Conservation (phyloP, 768 basidiomycete species). For the Cyclocybe aegerita region DNA sequence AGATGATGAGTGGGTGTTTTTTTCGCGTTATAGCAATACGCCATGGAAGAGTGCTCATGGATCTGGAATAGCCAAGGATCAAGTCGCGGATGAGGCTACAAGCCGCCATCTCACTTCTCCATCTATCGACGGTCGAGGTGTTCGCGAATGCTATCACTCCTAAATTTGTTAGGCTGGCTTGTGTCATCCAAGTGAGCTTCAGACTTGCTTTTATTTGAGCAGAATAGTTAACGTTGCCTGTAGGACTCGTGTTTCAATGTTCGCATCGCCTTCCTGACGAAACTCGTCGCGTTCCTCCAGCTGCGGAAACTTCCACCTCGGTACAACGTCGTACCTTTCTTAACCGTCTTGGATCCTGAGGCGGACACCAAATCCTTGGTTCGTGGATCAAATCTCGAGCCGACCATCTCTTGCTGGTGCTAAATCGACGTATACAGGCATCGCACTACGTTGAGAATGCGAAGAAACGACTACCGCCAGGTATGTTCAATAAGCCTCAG, state of each 20-base stretch:
- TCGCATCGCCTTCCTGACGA: conserved; percentile 73
- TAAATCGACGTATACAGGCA: conserved; percentile 37
- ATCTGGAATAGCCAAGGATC: conserved; percentile 46
- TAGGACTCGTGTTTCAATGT: conserved; percentile 91
- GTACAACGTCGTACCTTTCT: conserved; percentile 84
- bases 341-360: conserved; percentile 92
- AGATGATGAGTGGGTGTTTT: conserved; percentile 46
- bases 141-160: conserved; percentile 58
- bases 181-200: conserved; percentile 72
- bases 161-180: conserved; percentile 68
- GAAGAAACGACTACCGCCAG: conserved; percentile 44
- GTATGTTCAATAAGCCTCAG: conserved; percentile 23
- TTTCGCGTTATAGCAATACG: not conserved
- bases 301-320: conserved; percentile 62
- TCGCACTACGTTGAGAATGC: conserved; percentile 52
- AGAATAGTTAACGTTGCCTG: not conserved
- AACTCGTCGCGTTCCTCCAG: conserved; percentile 66
- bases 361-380: conserved; percentile 72
- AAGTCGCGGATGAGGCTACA: conserved; percentile 81
- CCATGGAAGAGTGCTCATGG: conserved; percentile 2
- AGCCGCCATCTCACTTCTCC: conserved; percentile 78
- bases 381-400: conserved; percentile 14
- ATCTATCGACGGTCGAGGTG: conserved; percentile 59
- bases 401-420: not conserved
- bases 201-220: not conserved